Evolutionary conservation across 768 basidiomycete species (phyloP).

Genomic region (Rhodosporidiobolus sp.): DNA sequence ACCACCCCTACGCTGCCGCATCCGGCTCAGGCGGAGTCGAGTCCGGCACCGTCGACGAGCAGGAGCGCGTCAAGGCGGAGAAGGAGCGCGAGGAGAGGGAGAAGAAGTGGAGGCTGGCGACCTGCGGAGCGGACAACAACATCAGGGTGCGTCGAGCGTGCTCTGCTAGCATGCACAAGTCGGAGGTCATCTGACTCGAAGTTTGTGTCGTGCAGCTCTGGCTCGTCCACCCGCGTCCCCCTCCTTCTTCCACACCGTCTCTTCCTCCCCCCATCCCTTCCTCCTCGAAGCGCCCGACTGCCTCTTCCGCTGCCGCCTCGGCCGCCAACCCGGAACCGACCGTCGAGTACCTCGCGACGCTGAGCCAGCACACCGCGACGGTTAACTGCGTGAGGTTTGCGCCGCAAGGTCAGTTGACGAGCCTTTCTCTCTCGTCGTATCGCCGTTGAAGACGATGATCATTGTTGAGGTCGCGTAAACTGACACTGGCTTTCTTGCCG

Average conservation of each 20-base stretch:
- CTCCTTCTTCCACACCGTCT: conserved; percentile 23
- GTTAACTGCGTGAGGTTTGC: conserved; percentile 96
- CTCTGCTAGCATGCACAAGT: too few species aligned
- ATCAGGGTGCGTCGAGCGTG: conserved; percentile 69
- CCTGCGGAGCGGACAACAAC: conserved; percentile 94
- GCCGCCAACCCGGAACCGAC: conserved; percentile 57
- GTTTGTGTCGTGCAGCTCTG: conserved; percentile 42
- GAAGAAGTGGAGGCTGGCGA: conserved; percentile 82
- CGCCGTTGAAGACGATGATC: too few species aligned
- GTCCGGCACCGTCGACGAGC: conserved; percentile 48
- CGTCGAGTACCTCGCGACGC: conserved; percentile 91
- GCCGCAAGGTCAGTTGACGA: conserved; percentile 68
- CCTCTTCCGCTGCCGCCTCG: conserved; percentile 47
- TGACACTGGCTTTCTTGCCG: not conserved
- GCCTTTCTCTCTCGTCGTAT: conserved; percentile 11
- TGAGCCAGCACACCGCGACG: conserved; percentile 85
- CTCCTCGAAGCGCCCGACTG: conserved; percentile 26
- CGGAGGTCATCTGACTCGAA: conserved; percentile 1
- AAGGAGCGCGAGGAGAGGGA: conserved; percentile 39
- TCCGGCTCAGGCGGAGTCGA: not conserved
- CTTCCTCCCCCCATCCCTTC: conserved; percentile 48
- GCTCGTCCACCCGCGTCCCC: conserved; percentile 37
- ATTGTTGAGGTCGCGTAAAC: too few species aligned
- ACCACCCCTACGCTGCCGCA: conserved; percentile 39
- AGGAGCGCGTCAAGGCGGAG: conserved; percentile 21